These are phyloP conservation scores for Raphanus raphanistrum DNA, from an alignment of 345 rosid genomes.

Conservation along the genomic window DNA sequence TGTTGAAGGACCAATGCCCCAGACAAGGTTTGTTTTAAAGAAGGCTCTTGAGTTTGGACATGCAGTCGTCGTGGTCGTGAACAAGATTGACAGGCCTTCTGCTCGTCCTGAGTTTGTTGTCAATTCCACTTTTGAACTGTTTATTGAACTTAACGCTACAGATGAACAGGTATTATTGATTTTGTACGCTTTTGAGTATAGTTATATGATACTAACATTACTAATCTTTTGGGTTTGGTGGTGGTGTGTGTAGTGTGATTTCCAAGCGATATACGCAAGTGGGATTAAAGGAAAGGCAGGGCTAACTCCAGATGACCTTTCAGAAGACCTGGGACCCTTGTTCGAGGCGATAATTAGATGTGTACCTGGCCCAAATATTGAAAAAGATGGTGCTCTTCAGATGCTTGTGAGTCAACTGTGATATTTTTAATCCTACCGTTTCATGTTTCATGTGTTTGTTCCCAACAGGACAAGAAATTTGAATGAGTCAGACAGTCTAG, in stretches of 20 bases:
- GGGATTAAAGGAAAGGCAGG: conserved; percentile 96
- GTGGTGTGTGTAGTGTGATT: conserved; percentile 73
- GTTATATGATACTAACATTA: conserved; percentile 2
- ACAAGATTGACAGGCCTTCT: conserved; percentile 93
- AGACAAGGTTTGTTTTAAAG: conserved; percentile 92
- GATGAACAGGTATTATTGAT: conserved; percentile 80
- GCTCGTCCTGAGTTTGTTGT: conserved; percentile 94
- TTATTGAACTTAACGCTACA: conserved; percentile 91
- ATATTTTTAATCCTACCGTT: conserved; percentile 22
- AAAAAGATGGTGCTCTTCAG: conserved; percentile 93
- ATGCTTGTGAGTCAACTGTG: conserved; percentile 84
- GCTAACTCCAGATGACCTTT: conserved; percentile 76
- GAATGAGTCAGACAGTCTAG: background rate
- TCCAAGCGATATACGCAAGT: conserved; percentile 92
- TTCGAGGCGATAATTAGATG: conserved; percentile 89
- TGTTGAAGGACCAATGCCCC: conserved; percentile 99
- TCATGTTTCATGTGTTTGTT: conserved; percentile 21
- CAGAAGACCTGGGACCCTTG: conserved; percentile 90
- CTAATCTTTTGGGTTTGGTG: background rate
- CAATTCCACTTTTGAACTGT: conserved; percentile 94
- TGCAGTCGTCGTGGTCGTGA: conserved; percentile 93
- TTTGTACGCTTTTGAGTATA: background rate
- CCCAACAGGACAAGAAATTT: conserved; percentile 4
- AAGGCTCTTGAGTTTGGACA: conserved; percentile 97
- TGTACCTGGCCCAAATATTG: conserved; percentile 90